Evolutionary conservation across 371 early-diverging fungal species (phyloP).

Genomic region (Thermomucor indicae-seudaticae): DNA sequence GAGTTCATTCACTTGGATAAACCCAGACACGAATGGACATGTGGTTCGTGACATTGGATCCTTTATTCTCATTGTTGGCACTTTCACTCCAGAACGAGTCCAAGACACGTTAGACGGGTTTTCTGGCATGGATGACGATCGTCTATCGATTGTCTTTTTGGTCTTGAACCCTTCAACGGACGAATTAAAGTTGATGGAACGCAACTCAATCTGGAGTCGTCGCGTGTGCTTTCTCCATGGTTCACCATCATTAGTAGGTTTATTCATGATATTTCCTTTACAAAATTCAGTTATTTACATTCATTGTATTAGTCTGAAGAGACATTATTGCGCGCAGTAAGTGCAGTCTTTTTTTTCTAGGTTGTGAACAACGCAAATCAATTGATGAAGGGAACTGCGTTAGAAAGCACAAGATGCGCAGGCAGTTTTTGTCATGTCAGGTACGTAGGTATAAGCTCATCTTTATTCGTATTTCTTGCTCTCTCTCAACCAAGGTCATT

Average conservation of each 20-base stretch:
- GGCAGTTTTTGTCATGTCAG: conserved; percentile 49
- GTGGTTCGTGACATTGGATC: conserved; percentile 42
- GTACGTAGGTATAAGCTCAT: conserved; percentile 12
- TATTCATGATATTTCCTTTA: neutral
- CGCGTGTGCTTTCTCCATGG: conserved; percentile 43
- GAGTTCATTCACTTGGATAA: neutral
- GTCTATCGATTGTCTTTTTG: conserved; percentile 55
- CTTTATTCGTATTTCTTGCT: neutral
- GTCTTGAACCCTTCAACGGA: conserved; percentile 47
- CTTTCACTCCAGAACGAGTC: conserved; percentile 49
- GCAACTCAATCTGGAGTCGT: conserved; percentile 41
- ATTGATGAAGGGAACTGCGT: neutral
- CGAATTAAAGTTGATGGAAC: conserved; percentile 44
- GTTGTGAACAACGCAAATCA: neutral
- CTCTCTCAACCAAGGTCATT: neutral
- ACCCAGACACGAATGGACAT: conserved; percentile 36
- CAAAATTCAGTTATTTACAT: neutral
- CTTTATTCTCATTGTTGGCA: conserved; percentile 63
- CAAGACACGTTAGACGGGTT: conserved; percentile 59
- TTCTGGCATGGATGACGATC: conserved; percentile 54
- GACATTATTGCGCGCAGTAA: conserved; percentile 43
- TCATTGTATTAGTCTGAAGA: conserved; percentile 15
- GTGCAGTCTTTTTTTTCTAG: conserved; percentile 8
- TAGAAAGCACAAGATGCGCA: conserved; percentile 37
- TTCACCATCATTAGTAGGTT: conserved; percentile 32